phyloP scores from a whole-genome alignment of 2,329 filamentous ascomycete species.

The Diaporthe citriasiana region DNA sequence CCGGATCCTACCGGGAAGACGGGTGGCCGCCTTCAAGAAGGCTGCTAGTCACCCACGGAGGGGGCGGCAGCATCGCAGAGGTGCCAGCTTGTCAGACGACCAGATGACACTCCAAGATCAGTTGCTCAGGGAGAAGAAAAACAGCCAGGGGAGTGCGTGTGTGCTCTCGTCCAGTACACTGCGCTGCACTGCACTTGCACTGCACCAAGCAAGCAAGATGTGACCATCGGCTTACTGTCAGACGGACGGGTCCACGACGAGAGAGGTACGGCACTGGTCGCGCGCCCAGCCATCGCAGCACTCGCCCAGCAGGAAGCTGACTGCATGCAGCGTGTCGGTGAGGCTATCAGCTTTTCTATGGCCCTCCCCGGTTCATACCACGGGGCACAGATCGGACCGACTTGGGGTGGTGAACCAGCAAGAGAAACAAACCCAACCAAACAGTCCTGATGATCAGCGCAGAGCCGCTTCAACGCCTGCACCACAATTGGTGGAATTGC shows the following conservation, averaged over 20 bases:
- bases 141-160: not conserved
- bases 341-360: constrained; percentile 20
- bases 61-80: too few species aligned
- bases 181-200: constrained; percentile 1
- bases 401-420: not conserved
- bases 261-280: constrained; percentile 10
- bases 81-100: too few species aligned
- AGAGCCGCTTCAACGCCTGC: constrained; percentile 32
- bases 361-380: not conserved
- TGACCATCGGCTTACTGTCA: constrained; percentile 30
- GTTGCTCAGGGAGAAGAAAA: not conserved
- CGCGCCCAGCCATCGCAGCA: not conserved
- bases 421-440: not conserved
- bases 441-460: constrained; percentile 14
- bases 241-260: constrained; percentile 29
- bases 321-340: constrained; percentile 31
- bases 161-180: not conserved
- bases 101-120: not conserved
- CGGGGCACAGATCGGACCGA: not conserved
- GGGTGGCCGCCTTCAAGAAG: not conserved
- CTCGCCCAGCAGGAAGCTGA: constrained; percentile 30
- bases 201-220: not conserved
- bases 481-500: not conserved
- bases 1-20: constrained; percentile 7
- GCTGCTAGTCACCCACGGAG: not conserved